Percentiles rank a stretch among this genome's conserved stretches.
Evolutionary conservation across 148 eudicot genomes (phyloP).

Genomic region (Fagopyrum homotropicum): DNA sequence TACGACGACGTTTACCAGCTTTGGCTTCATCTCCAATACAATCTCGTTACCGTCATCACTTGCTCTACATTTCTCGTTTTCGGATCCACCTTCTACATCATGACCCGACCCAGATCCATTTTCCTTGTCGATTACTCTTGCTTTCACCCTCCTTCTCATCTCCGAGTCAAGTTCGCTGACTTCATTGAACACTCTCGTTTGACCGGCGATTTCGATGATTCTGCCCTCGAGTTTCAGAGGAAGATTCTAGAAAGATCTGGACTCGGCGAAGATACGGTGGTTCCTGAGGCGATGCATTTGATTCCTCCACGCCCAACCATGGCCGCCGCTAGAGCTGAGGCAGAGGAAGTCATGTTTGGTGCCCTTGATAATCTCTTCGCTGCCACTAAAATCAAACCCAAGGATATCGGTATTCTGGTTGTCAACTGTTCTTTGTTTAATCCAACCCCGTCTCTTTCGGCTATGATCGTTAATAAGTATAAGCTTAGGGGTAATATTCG

Average conservation of each 20-base stretch:
- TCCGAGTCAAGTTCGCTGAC: conserved; percentile 21
- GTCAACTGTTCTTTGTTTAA: conserved; percentile 59
- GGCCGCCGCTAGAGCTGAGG: conserved; percentile 49
- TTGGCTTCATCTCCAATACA: conserved; percentile 38
- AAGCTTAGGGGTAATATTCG: conserved; percentile 49
- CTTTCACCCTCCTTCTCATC: conserved; percentile 33
- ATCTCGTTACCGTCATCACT: conserved; percentile 22
- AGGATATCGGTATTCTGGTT: conserved; percentile 43
- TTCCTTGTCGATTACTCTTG: conserved; percentile 51
- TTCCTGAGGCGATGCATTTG: conserved; percentile 40
- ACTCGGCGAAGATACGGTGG: conserved; percentile 47
- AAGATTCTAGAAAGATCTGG: conserved; percentile 56
- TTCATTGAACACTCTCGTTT: conserved; percentile 35
- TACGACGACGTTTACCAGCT: conserved; percentile 39
- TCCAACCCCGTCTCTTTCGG: conserved; percentile 58
- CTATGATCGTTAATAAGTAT: conserved; percentile 53
- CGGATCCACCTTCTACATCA: conserved; percentile 37
- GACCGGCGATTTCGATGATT: conserved; percentile 43
- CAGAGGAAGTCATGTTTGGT: conserved; percentile 50
- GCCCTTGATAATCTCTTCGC: conserved; percentile 38
- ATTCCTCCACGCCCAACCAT: conserved; percentile 51
- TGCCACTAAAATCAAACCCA: conserved; percentile 31
- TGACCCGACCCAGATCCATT: conserved; percentile 43
- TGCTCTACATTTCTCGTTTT: conserved; percentile 26
- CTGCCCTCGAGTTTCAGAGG: conserved; percentile 45